Percentiles rank a stretch among this genome's conserved stretches.
Evolutionary conservation across 495 filamentous ascomycete genomes (phyloP).

Genomic region (Penicillium verhagenii): DNA sequence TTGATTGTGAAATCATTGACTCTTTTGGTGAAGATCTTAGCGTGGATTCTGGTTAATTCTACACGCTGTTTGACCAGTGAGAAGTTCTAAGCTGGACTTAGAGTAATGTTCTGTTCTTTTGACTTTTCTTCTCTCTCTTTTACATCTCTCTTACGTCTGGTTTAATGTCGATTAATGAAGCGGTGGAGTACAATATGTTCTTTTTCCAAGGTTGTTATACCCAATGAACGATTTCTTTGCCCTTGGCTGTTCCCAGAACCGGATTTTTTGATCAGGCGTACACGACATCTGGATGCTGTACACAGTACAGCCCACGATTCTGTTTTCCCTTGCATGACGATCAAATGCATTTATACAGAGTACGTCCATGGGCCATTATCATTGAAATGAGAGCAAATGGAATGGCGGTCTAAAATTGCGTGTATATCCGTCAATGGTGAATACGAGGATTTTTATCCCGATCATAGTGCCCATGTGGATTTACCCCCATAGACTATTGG

Average conservation of each 20-base stretch:
- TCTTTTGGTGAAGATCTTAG: conserved; percentile 35
- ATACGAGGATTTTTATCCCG: too few relatives aligned
- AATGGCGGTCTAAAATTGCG: too few relatives aligned
- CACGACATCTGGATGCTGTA: too few relatives aligned
- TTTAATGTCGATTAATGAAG: neutral
- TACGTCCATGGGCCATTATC: too few relatives aligned
- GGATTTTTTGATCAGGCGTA: too few relatives aligned
- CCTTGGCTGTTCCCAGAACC: neutral
- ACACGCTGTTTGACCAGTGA: conserved; percentile 42
- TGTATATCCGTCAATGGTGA: too few relatives aligned
- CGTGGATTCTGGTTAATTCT: conserved; percentile 39
- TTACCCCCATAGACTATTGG: too few relatives aligned
- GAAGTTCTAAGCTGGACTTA: conserved; percentile 32
- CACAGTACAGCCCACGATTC: too few relatives aligned
- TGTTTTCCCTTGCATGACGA: too few relatives aligned
- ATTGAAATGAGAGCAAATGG: too few relatives aligned
- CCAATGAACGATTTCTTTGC: neutral
- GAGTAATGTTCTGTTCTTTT: neutral
- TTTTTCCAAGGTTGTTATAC: neutral
- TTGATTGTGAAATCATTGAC: conserved; percentile 38
- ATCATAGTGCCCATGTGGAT: too few relatives aligned
- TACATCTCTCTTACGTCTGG: neutral
- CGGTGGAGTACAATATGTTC: neutral
- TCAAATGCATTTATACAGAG: too few relatives aligned
- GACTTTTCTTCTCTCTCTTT: neutral